Conservation (phyloP, 2,329 filamentous ascomycete genomes). For the Diaporthe helianthi region DNA sequence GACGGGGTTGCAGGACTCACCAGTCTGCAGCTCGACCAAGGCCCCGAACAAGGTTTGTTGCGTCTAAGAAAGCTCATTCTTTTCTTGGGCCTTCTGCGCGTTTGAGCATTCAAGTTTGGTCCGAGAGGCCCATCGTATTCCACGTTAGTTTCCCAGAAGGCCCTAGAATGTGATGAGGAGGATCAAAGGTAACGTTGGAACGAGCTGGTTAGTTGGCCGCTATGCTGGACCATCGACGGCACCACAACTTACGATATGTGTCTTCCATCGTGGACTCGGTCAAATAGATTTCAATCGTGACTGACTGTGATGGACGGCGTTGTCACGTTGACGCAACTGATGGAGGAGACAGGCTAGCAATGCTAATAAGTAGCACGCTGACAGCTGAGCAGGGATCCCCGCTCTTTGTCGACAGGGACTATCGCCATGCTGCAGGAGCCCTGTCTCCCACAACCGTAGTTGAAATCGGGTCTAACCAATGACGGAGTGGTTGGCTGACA, state of each 20-base stretch:
- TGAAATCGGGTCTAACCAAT: slow-evolving; percentile 29
- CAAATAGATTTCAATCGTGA: neutral
- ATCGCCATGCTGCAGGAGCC: slow-evolving; percentile 27
- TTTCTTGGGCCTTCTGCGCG: slow-evolving; percentile 20
- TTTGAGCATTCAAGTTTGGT: neutral
- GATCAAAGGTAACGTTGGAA: slow-evolving; percentile 21
- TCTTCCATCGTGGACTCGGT: neutral
- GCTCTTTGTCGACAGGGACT: neutral
- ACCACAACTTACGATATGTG: neutral
- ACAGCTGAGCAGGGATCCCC: slow-evolving; percentile 23
- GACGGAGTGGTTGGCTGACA: slow-evolving; percentile 28
- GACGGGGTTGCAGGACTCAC: neutral
- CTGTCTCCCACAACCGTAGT: slow-evolving; percentile 24
- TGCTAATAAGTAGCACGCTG: neutral
- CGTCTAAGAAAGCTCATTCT: neutral
- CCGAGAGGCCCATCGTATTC: neutral
- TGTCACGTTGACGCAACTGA: neutral
- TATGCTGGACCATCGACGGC: neutral
- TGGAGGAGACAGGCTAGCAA: neutral
- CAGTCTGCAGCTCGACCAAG: neutral
- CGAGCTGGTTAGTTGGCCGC: neutral
- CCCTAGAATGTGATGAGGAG: slow-evolving; percentile 1
- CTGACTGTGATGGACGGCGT: neutral
- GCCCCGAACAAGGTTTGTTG: neutral
- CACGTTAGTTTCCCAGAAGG: neutral